Evolutionary conservation across 192 early-diverging fungal species (phyloP), one percentile per base, ranked within the genome.

Genomic region (Jimgerdemannia lactiflua): DNA sequence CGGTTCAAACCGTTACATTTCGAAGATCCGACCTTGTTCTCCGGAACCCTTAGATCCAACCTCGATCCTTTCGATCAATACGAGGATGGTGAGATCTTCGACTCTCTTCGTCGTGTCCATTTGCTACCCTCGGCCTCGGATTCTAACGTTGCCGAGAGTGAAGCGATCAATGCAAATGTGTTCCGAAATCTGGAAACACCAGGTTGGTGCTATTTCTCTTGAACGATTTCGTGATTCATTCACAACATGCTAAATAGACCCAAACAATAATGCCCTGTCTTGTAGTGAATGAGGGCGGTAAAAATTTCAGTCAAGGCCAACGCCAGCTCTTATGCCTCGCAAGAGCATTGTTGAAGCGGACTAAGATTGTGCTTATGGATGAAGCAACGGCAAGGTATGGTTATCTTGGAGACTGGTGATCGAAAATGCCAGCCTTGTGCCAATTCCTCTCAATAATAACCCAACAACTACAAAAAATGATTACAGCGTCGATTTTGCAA

Each of bases 51-150:
- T 40, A 86, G 96, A 18, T 92, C 93, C 70, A 98, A 98, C 80
- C 78, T 99, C 19, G 97, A 99, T 78, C 96, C 96, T 4, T 94
- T 96, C 77, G 85, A 78, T 65, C 91, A 94, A 79, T 91, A 91
- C 78, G 83, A 78, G 40, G 98, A 99, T 67, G 83, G 85, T 69
- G 82, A 88, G 20, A 80, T 98, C n/a, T 96, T 91, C 90, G 86
- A 90, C 18, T 90, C 92, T 4, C 85, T 99, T 41, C 81, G 85
- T 65, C 82, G 94, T 4, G 94, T 96, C 4, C 91, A 92, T n/a
- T 70, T 78, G 42, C 73, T 80, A 42, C 69, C 83, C 18, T 69
- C 66, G 9, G 76, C 75, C 19, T 20, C 67, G 3, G 70, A 72
- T 17, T 63, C 70, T 3, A 39, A 72, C 11, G 79, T 68, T 10